Evolutionary conservation across 2,329 filamentous ascomycete genomes (phyloP).

Genomic region (Ophioceras dolichostomum): DNA sequence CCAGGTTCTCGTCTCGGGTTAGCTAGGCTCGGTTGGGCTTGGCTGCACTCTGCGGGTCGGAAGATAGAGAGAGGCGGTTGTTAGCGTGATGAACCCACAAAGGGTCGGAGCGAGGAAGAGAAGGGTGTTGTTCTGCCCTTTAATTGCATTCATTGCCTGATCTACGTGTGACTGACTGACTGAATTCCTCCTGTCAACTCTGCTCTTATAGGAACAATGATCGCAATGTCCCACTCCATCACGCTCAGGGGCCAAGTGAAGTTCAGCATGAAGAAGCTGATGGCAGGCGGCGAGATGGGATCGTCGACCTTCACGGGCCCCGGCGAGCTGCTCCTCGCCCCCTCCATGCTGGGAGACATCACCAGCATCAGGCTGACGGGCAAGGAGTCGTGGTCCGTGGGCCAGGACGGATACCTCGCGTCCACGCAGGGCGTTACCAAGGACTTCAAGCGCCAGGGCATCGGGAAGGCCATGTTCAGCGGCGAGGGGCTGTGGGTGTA

Average conservation of each 20-base stretch:
- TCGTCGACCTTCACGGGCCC: constrained; percentile 78
- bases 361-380: constrained; percentile 65
- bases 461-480: constrained; percentile 86
- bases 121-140: no score
- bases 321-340: constrained; percentile 78
- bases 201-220: constrained; percentile 57
- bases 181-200: neutral
- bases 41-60: no score
- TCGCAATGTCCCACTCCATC: constrained; percentile 85
- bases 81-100: no score
- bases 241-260: constrained; percentile 73
- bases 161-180: neutral
- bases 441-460: constrained; percentile 73
- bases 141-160: neutral
- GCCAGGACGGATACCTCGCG: constrained; percentile 76
- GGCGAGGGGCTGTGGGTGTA: constrained; percentile 90
- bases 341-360: constrained; percentile 71
- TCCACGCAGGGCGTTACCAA: constrained; percentile 79
- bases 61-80: no score
- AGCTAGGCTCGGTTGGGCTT: no score
- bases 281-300: constrained; percentile 68
- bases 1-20: no score
- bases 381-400: constrained; percentile 68
- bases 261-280: constrained; percentile 84
- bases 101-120: no score